phyloP scores from a whole-genome alignment of 2,329 filamentous ascomycete species.

The Lecanosticta acicola region DNA sequence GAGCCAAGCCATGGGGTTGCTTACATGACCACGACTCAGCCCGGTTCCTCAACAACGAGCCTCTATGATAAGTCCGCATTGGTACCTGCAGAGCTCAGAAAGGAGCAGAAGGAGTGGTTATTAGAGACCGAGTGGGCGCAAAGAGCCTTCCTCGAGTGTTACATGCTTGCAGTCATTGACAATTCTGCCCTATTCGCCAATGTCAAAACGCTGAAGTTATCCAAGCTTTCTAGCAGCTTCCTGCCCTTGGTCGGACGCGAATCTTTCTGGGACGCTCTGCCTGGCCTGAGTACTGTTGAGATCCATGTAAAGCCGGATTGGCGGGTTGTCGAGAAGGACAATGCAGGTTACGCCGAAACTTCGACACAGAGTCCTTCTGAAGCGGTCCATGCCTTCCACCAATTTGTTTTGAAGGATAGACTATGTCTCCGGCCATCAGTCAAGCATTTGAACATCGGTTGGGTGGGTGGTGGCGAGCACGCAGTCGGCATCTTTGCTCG shows the following conservation, averaged over 20 bases:
- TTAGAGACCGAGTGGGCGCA: conserved; percentile 65
- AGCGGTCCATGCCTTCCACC: conserved; percentile 49
- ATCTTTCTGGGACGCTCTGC: conserved; percentile 59
- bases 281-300: conserved; percentile 50
- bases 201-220: conserved; percentile 57
- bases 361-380: conserved; percentile 46
- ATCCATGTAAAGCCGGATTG: conserved; percentile 62
- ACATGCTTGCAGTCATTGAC: conserved; percentile 59
- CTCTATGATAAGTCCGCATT: conserved; percentile 33
- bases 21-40: conserved; percentile 13
- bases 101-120: conserved; percentile 62
- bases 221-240: conserved; percentile 59
- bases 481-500: conserved; percentile 56
- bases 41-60: conserved; percentile 23
- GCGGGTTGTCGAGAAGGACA: conserved; percentile 53
- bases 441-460: conserved; percentile 58
- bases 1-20: conserved; percentile 27
- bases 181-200: conserved; percentile 50
- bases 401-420: conserved; percentile 39
- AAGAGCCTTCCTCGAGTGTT: conserved; percentile 62
- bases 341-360: conserved; percentile 48
- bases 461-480: conserved; percentile 62
- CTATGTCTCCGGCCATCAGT: conserved; percentile 48
- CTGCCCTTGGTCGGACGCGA: conserved; percentile 50
- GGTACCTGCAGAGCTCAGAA: conserved; percentile 53